Evolutionary conservation across 306 rosid genomes (phyloP), one percentile per base, ranked within the genome.

Genomic region (Vachellia collinsii): DNA sequence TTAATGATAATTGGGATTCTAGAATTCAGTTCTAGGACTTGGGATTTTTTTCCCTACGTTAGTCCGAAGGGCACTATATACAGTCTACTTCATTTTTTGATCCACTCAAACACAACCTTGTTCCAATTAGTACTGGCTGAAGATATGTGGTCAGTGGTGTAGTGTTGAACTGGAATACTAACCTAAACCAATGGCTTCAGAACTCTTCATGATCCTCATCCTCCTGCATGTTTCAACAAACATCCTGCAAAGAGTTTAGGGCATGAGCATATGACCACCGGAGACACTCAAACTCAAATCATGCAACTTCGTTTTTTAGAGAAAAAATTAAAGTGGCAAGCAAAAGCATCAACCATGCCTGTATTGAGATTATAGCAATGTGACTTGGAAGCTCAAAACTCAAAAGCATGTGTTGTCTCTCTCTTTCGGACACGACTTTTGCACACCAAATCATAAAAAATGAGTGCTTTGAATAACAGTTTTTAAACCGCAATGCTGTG

Each of bases 141-240:
- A 72, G 75, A 70, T 69, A 73, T 3, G n/a, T 56, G 59, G 54
- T 59, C 63, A 20, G 37, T 11, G 25, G 37, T 4, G 37, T 20
- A 17, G 39, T 20, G 41, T 69, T 53, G 11, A 59, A 37, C 70
- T 17, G 39, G 75, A 68, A 61, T 74, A 82, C 89, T 76, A 79
- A 92, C 98, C 96, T 81, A 94, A 86, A 80, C 98, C 98, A 84
- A 90, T 94, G 88, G 98, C 98, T 70, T 94, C 98, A 4, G 96
- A 89, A 82, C 97, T 81, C 87, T 92, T 94, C 98, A 94, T 94
- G 88, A 94, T 94, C 88, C 97, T 92, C 90, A 94, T 76, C 88
- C 97, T 90, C 83, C 76, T 88, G 86, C 98, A 94, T 47, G 98
- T 88, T 34, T 86, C 89, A 11, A 82, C 89, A 80, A 94, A 94